Conservation (phyloP, 176 grass and related monocot genomes). For the Carex parvula region DNA sequence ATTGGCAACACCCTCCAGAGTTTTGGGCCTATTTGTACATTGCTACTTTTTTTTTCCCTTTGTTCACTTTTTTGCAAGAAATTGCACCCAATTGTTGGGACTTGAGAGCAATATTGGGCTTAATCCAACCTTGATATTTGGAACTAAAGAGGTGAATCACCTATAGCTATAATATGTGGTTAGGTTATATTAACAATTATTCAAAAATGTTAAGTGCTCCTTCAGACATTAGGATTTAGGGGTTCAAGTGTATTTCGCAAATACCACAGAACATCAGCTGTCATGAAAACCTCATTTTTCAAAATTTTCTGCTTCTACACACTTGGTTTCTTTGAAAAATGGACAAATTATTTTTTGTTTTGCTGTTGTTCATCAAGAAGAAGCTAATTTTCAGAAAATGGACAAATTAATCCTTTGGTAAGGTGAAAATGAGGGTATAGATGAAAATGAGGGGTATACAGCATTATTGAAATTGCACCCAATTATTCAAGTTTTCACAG, state of each 20-base stretch:
- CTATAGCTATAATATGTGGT: not conserved
- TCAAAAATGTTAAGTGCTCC: not conserved
- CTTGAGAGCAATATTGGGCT: not conserved
- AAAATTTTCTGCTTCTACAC: not conserved
- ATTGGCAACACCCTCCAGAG: not conserved
- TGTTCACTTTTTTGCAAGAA: not conserved
- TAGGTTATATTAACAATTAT: not conserved
- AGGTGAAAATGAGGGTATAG: too few species aligned
- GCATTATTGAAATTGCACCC: too few species aligned
- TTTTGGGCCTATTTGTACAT: not conserved
- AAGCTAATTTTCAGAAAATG: too few species aligned
- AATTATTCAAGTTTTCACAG: not conserved
- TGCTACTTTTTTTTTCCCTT: not conserved
- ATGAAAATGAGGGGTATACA: too few species aligned
- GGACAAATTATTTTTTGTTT: not conserved
- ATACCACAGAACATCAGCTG: not conserved
- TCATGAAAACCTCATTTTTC: not conserved
- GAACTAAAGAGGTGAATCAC: not conserved
- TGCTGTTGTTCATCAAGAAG: not conserved
- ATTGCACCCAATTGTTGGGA: not conserved
- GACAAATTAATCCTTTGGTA: too few species aligned
- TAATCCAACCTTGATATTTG: not conserved
- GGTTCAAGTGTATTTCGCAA: not conserved
- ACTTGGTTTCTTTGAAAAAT: not conserved
- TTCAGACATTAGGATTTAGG: not conserved